Evolutionary conservation across 805 yeast genomes (phyloP).

Genomic region (Debaryomyces hansenii): DNA sequence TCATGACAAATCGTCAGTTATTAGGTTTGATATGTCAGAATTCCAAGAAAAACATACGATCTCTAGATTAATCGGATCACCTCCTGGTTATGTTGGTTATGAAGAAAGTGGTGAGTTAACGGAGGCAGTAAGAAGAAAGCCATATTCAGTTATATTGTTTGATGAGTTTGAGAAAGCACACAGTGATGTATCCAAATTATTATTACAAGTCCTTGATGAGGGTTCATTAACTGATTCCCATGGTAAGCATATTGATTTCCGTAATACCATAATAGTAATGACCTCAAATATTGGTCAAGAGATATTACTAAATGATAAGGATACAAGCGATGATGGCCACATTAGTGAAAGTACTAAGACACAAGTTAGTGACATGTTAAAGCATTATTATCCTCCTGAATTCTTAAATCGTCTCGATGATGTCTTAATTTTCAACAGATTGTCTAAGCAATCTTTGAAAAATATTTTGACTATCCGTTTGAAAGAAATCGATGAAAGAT

Average conservation of each 20-base stretch:
- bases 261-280: conserved; percentile 93
- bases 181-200: conserved; percentile 86
- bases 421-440: conserved; percentile 86
- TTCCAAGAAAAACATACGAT: conserved; percentile 94
- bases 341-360: conserved; percentile 55
- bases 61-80: conserved; percentile 92
- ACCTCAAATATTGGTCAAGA: conserved; percentile 97
- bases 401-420: conserved; percentile 94
- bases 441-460: conserved; percentile 72
- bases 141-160: conserved; percentile 87
- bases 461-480: conserved; percentile 85
- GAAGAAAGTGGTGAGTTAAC: conserved; percentile 96
- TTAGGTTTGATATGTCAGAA: conserved; percentile 96
- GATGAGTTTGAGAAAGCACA: conserved; percentile 98
- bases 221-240: conserved; percentile 94
- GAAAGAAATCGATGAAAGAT: conserved; percentile 74
- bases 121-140: conserved; percentile 93
- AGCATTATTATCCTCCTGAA: conserved; percentile 83
- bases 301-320: conserved; percentile 64
- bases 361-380: conserved; percentile 68
- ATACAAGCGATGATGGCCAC: conserved; percentile 57
- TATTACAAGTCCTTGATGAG: conserved; percentile 91
- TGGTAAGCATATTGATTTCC: conserved; percentile 91
- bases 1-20: conserved; percentile 82
- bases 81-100: conserved; percentile 97